phyloP scores from a whole-genome alignment of 75 land plant species.

The Sequoia sempervirens region DNA sequence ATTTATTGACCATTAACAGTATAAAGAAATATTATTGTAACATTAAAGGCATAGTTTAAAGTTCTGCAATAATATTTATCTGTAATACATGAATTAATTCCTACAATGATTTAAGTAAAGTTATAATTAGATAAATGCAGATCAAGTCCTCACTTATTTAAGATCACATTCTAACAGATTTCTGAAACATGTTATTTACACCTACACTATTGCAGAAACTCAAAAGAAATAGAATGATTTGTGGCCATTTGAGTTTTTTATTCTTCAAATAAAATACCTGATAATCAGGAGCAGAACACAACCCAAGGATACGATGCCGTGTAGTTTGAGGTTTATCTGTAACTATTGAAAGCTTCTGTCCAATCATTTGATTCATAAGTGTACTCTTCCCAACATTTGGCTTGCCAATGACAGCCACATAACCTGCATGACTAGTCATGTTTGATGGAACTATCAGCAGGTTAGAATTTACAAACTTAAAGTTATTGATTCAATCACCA shows the following conservation, averaged over 20 bases:
- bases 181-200: neutral
- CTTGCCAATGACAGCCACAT: slow-evolving; percentile 91
- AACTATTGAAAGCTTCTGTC: slow-evolving; percentile 94
- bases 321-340: slow-evolving; percentile 99
- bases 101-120: neutral
- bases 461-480: neutral
- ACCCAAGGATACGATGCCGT: slow-evolving; percentile 96
- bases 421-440: slow-evolving; percentile 52
- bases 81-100: neutral
- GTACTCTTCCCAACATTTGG: slow-evolving; percentile 99
- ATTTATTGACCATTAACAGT: too few relatives aligned
- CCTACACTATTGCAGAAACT: neutral
- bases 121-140: neutral
- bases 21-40: too few relatives aligned
- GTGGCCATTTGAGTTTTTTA: neutral
- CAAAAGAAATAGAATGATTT: neutral
- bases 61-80: neutral
- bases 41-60: neutral
- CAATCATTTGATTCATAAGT: slow-evolving; percentile 85
- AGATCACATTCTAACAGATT: neutral
- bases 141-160: neutral
- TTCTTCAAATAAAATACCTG: slow-evolving; percentile 57
- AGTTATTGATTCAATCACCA: neutral
- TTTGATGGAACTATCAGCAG: neutral
- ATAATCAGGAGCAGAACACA: slow-evolving; percentile 80